A percentile compares a stretch with the other conserved stretches of the same genome.
Conservation (phyloP, 2,329 filamentous ascomycete species). For the Nemania sp. region DNA sequence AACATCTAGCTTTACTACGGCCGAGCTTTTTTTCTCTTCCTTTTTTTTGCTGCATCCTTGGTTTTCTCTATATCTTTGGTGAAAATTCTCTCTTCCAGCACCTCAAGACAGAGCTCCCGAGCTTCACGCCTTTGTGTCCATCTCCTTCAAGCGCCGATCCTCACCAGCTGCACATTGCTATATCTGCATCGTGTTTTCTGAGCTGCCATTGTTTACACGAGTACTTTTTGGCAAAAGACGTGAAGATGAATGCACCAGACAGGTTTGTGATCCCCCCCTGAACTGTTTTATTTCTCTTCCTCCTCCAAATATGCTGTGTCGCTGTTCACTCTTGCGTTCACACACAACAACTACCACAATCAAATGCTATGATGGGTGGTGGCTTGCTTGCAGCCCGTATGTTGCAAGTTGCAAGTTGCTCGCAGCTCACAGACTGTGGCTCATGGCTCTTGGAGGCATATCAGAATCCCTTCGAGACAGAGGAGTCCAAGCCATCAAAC, state of each 20-base stretch:
- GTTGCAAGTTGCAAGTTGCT: no score
- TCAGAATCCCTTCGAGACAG: no score
- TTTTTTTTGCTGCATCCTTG: background rate
- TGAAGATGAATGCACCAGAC: slow-evolving; percentile 61
- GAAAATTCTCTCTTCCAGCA: background rate
- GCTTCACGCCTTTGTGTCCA: background rate
- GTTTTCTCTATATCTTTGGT: background rate
- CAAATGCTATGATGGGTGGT: background rate
- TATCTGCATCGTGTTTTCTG: background rate
- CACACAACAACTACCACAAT: background rate
- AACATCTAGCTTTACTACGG: background rate
- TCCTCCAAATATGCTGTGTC: background rate
- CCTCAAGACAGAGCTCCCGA: no score
- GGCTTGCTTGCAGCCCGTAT: background rate
- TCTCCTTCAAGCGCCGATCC: background rate
- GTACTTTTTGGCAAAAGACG: background rate
- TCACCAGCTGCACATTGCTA: background rate
- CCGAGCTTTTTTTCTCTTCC: background rate
- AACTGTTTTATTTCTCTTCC: background rate
- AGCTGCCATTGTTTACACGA: background rate
- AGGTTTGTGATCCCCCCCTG: slow-evolving; percentile 47
- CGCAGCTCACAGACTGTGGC: no score
- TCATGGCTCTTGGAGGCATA: no score
- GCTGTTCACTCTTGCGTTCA: background rate
- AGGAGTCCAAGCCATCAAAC: no score